Evolutionary conservation across 1,284 basidiomycete species (phyloP).

Genomic region (Cutaneotrichosporon sp.): DNA sequence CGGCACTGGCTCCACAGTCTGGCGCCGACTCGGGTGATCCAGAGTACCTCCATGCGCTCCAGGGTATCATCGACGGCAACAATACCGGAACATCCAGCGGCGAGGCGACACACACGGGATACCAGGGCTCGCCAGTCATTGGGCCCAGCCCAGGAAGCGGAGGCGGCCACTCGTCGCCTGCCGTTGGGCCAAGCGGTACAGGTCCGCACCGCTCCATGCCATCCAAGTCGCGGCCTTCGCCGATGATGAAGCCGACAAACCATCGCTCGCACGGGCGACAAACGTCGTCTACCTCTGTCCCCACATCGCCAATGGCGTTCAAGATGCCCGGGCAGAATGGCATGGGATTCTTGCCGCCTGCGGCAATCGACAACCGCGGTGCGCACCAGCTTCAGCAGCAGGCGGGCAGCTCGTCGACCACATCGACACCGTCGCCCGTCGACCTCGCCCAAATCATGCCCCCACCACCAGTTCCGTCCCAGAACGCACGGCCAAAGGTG

Average conservation of each 20-base stretch:
- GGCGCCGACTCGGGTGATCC: slow-evolving; percentile 33
- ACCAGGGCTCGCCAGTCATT: slow-evolving; percentile 14
- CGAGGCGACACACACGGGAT: neutral
- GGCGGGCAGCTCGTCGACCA: slow-evolving; percentile 50
- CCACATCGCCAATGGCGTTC: slow-evolving; percentile 27
- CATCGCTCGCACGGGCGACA: slow-evolving; percentile 27
- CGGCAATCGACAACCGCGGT: slow-evolving; percentile 35
- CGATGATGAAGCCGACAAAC: slow-evolving; percentile 47
- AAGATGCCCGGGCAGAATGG: slow-evolving; percentile 16
- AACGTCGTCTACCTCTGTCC: slow-evolving; percentile 19
- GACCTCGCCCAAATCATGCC: slow-evolving; percentile 62
- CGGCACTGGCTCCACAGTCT: slow-evolving; percentile 38
- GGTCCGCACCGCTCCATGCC: slow-evolving; percentile 43
- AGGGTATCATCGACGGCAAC: slow-evolving; percentile 29
- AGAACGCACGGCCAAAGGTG: slow-evolving; percentile 38
- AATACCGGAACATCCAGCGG: neutral
- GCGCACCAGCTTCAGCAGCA: slow-evolving; percentile 19
- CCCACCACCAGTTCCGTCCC: slow-evolving; percentile 50
- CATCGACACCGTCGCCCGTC: slow-evolving; percentile 75
- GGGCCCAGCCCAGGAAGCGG: neutral
- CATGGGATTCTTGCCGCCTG: slow-evolving; percentile 34
- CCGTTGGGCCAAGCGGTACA: slow-evolving; percentile 13
- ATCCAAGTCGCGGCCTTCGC: slow-evolving; percentile 41
- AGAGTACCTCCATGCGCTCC: slow-evolving; percentile 37
- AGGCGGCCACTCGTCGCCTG: neutral